phyloP scores from a whole-genome alignment of 192 early-diverging fungal genomes.

The Coemansia sp. region DNA sequence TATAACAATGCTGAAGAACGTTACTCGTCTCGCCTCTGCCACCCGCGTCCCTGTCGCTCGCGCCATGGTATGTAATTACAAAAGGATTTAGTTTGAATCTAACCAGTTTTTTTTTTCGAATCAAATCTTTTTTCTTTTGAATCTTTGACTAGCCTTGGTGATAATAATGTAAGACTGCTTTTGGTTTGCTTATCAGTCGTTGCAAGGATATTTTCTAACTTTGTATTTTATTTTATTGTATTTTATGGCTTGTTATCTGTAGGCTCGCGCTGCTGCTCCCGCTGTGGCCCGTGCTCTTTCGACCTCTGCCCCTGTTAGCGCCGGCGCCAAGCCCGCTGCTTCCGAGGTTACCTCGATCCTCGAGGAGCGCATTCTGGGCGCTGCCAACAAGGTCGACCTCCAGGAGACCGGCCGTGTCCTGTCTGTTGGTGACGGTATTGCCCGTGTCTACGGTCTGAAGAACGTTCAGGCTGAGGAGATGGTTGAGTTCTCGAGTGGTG shows the following conservation, averaged over 20 bases:
- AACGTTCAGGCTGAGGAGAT: constrained; percentile 99
- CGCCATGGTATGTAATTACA: constrained; percentile 48
- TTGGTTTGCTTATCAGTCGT: background rate
- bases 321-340: constrained; percentile 67
- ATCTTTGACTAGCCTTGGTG: too few relatives aligned
- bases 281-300: constrained; percentile 53
- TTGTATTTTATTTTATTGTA: background rate
- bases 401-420: constrained; percentile 98
- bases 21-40: constrained; percentile 51
- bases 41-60: constrained; percentile 52
- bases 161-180: background rate
- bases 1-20: constrained; percentile 58
- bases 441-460: constrained; percentile 98
- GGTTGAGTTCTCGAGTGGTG: constrained; percentile 99
- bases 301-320: constrained; percentile 41
- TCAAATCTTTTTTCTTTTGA: background rate
- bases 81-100: background rate
- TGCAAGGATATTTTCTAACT: too few relatives aligned
- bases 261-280: constrained; percentile 55
- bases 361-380: constrained; percentile 94
- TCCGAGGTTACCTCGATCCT: constrained; percentile 98
- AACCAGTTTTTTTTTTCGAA: background rate
- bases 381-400: constrained; percentile 81
- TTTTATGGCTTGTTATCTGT: constrained; percentile 11
- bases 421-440: constrained; percentile 99